phyloP scores from a whole-genome alignment of 202 grass and related monocot genomes.

The Alloteropsis angusta region DNA sequence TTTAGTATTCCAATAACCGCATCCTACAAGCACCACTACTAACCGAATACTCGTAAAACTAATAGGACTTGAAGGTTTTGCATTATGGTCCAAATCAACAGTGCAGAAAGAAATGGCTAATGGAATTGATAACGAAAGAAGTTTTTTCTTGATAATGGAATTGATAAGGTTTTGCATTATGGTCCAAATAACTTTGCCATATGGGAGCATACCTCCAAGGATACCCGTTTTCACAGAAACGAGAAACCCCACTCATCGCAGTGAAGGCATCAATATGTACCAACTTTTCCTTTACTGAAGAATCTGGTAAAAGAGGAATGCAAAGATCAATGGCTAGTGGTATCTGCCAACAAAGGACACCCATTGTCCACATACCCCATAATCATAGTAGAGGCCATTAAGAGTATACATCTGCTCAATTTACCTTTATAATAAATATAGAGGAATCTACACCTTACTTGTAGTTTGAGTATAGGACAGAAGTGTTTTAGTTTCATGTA shows the following conservation, averaged over 20 bases:
- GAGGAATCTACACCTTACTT: not conserved
- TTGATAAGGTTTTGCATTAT: too few species aligned
- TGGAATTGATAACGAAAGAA: not conserved
- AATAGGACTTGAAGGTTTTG: not conserved
- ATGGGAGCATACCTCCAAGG: conserved; percentile 69
- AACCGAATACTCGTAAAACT: not conserved
- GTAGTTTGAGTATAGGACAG: conserved; percentile 7
- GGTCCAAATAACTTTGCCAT: not conserved
- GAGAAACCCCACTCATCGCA: conserved; percentile 90
- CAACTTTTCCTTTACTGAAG: conserved; percentile 51
- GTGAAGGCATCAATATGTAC: conserved; percentile 90
- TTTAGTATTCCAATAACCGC: not conserved
- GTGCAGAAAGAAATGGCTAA: not conserved
- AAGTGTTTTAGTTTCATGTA: not conserved
- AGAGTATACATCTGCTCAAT: not conserved
- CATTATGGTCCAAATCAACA: not conserved
- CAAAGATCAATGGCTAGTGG: conserved; percentile 8
- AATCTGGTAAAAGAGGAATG: conserved; percentile 41
- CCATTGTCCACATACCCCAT: not conserved
- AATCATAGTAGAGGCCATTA: conserved; percentile 1
- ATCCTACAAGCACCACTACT: not conserved
- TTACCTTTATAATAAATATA: conserved; percentile 7
- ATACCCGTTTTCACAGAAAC: conserved; percentile 88
- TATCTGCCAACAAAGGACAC: conserved; percentile 16
- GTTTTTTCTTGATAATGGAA: conserved; percentile 1